These are phyloP conservation scores for Scedosporium apiospermum DNA, from an alignment of 2,329 filamentous ascomycete species.

Conservation along the genomic window DNA sequence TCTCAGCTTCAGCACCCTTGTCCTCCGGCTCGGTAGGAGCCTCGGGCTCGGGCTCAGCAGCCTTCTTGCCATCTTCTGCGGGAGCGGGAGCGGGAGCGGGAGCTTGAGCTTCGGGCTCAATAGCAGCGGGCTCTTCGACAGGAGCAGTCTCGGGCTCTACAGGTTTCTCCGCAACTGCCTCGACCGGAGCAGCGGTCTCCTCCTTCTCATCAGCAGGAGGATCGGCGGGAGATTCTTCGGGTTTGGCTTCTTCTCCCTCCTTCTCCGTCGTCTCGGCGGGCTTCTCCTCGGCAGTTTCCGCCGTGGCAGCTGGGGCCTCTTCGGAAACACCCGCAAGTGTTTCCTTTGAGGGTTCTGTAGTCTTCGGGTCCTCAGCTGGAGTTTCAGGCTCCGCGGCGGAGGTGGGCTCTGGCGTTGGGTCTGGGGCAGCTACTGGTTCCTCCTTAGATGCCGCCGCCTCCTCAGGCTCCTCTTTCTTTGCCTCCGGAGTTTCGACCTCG, in stretches of 20 bases:
- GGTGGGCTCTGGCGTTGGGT: not conserved
- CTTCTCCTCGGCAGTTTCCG: not conserved
- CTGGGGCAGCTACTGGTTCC: not conserved
- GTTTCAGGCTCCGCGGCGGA: not conserved
- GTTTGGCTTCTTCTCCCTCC: not conserved
- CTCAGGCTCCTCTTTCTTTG: slow-evolving; percentile 4
- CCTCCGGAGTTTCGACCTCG: not conserved
- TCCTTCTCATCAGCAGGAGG: not conserved
- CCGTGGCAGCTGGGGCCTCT: not conserved
- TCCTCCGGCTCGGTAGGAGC: not conserved
- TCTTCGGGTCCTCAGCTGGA: not conserved
- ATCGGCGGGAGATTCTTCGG: not conserved
- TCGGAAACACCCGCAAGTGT: not conserved
- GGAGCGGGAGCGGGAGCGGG: too few relatives aligned
- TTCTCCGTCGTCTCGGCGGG: not conserved
- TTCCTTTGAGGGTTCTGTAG: not conserved
- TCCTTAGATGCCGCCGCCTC: not conserved
- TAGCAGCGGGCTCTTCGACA: not conserved
- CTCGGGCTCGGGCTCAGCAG: not conserved
- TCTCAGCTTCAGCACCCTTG: not conserved
- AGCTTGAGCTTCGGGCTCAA: not conserved
- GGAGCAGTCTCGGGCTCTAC: not conserved
- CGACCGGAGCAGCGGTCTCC: not conserved
- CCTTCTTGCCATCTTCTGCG: not conserved
- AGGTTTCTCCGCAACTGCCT: not conserved